Base-by-base conservation (phyloP, 495 filamentous ascomycete species). In the Penicillium cataractarum region DNA sequence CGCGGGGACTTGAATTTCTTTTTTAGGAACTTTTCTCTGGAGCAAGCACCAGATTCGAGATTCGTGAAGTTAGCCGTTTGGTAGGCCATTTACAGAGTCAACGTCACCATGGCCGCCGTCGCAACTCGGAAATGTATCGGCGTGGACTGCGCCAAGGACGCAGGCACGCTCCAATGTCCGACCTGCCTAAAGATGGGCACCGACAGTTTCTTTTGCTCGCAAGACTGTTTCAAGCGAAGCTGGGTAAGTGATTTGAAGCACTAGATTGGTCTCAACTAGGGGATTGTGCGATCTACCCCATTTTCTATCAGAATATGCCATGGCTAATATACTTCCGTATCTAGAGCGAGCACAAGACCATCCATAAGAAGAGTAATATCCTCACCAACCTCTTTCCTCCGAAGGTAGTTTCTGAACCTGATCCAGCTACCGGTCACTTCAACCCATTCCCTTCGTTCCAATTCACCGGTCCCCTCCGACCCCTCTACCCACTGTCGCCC, bases 191-290 rank as follows among this genome's bases (percentile, higher is more conserved):
- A 93, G 76, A 75, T 91, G 55, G 93, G 90, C 52, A 93, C 90
- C 69, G 92, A 94, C 72, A 95, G 92, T 78, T 97, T 86, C 76
- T 99, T 98, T 82, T 99, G 95, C 81, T 92, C 92, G 12, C 96
- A 99, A 73, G 96, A 98, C 69, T 99, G 95, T 83, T 99, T 99
- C 80, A 98, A 97, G 82, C 87, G 86, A 72, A 98, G 92, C 80
- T 99, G 95, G 95, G 95, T 98, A 86, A 72, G 89, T 62, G 59
- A 31, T 64, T 59, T 71, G 7, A 24, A 24, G 6, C 19, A 21
- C 19, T 24, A 22, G n/a, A 3, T 10, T 24, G 19, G 4, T 5
- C 68, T 7, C 15, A 6, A 39, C 15, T 27, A 42, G n/a, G 21
- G 60, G 68, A 65, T 62, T n/a, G 5, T 31, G 62, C 46, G 74